Base-by-base conservation (phyloP, 2,329 filamentous ascomycete genomes). In the Colletotrichum lupini region DNA sequence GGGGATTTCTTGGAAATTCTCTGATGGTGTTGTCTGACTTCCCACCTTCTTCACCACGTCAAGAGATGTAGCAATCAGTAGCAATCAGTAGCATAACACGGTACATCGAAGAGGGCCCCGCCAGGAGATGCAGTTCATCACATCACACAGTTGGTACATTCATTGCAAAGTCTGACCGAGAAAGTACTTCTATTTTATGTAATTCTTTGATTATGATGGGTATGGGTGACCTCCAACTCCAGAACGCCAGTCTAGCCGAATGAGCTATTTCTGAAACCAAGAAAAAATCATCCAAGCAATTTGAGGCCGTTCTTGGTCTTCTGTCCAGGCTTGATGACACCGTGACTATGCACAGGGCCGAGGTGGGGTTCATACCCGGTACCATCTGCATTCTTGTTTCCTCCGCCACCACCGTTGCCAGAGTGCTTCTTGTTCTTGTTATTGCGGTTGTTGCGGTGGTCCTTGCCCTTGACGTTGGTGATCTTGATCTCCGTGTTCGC, bases 401-500 rank as follows among this genome's bases (percentile, higher is more conserved):
- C 37, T 42, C 37, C 37, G 14, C 37, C 37, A 12, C 75, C 78
- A 6, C 78, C 79, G 32, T 73, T 76, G 30, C 75, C 75, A 1
- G 71, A 70, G 8, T 71, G 26, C 37, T 73, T 73, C 56, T 71
- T 73, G 66, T 84, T 82, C 61, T 81, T 77, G 61, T 81, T 81
- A 68, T 82, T 83, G 61, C 76, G 73, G 64, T 74, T 72, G 68
- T 75, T 77, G 19, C 75, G 73, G 16, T 77, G 77, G 73, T 83
- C 80, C 60, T 79, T 80, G 5, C 80, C 79, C 79, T 90, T 91
- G 77, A 90, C 88, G n/a, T 88, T 88, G 14, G 92, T 88, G 5
- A 95, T 91, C 80, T 94, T 95, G 82, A 99, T 95, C 82, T 98
- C 95, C 6, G 96, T 98, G 77, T 93, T 97, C 76, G 94, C 95